Conservation (phyloP, 805 yeast species). For the Wickerhamiella kurtzmanii region DNA sequence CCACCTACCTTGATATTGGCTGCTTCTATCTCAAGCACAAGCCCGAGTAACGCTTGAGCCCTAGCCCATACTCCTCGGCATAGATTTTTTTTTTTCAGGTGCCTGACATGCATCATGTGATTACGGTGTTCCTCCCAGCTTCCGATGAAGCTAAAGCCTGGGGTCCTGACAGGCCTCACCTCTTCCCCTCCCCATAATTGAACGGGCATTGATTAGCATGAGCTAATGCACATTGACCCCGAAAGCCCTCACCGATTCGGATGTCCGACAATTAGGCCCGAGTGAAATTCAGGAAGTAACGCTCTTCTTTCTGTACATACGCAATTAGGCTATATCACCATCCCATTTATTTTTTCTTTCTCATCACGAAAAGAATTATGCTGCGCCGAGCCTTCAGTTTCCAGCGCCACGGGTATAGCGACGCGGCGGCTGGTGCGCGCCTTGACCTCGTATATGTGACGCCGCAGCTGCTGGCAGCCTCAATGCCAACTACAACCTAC, state of each 20-base stretch:
- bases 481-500: slow-evolving; percentile 49
- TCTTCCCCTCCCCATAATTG: too few species aligned
- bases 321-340: too few species aligned
- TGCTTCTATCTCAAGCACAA: slow-evolving; percentile 62
- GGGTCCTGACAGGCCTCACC: too few species aligned
- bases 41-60: neutral
- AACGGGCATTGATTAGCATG: neutral
- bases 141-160: too few species aligned
- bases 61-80: neutral
- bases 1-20: slow-evolving; percentile 71
- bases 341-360: too few species aligned
- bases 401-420: neutral
- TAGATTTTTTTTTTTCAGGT: neutral
- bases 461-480: slow-evolving; percentile 52
- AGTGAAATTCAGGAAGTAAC: too few species aligned
- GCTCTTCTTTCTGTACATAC: too few species aligned
- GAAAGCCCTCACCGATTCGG: neutral
- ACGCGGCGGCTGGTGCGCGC: neutral
- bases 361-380: too few species aligned
- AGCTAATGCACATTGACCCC: neutral
- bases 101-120: too few species aligned
- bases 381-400: neutral
- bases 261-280: too few species aligned
- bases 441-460: slow-evolving; percentile 60
- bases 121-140: too few species aligned